Base-by-base conservation (phyloP, 768 basidiomycete genomes). In the Glaciozyma antarctica region DNA sequence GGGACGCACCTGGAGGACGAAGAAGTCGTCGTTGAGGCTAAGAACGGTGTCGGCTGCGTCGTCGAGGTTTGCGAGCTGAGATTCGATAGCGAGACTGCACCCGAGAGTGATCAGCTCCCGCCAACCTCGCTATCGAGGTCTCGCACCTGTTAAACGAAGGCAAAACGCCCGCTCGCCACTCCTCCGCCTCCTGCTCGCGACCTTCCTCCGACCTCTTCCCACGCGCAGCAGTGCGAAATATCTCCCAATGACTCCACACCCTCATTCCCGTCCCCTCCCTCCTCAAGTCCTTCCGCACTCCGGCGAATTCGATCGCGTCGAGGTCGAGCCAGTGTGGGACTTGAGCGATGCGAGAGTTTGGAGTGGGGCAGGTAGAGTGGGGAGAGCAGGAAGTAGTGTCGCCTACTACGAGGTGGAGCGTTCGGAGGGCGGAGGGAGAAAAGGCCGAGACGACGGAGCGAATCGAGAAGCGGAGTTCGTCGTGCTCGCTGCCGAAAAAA, bases 1-100 rank as follows among this genome's bases (percentile, higher is more conserved):
- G 5, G 1, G n/a, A 17, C 64, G 15, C 47, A 69, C 68, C 9
- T 21, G 19, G 38, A 62, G 56, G 15, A 80, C 67, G 70, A 77
- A 81, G 60, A 78, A 77, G 69, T 81, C 80, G 68, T 81, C 79
- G 65, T 81, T 81, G 72, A 71, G 62, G 51, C 68, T 65, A 5
- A 71, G 30, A 1, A 62, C 53, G 9, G 52, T 63, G 15, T 43
- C 26, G 2, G 64, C 53, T 21, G 66, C 30, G 13, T 54, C 54
- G 1, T n/a, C 43, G 26, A 75, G 43, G 52, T 67, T 71, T 41
- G 62, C 32, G 12, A 75, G 49, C 34, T 66, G 70, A 5, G 67
- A 58, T 49, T 75, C 74, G 60, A 73, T 67, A 1, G 71, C 71
- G 28, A 72, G 67, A n/a, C 64, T 65, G 68, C 22, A 10, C 28